Evolutionary conservation across 768 basidiomycete species (phyloP), one percentile per base, ranked within the genome.

Genomic region (Lentinula sp.): DNA sequence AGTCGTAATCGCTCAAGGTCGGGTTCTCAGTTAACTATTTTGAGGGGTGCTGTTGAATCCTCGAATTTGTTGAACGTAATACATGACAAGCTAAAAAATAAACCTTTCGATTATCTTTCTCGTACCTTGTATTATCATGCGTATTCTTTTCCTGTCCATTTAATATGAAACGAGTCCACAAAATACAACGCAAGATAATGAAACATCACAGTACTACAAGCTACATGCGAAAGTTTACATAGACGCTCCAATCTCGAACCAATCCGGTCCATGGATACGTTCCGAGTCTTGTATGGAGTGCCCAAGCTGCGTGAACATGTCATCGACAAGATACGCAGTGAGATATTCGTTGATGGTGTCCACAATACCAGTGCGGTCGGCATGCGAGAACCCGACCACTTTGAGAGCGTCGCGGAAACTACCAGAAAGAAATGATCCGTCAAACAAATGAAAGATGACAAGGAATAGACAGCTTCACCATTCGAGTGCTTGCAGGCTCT

Each of bases 321-420:
- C 23, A 15, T 43, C 55, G 1, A 43, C 39, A 33, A n/a, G 18
- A 41, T 28, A 56, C 15, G 28, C 43, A 18, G 42, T 41, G 4
- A 56, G 10, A 32, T 33, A 23, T 42, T 56, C 55, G 13, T 56
- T 41, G 23, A 56, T 41, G 12, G 10, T 33, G 0, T 59, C 57
- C 16, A 59, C 46, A 20, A 59, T 10, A 18, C 57, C 57, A 18
- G 23, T 50, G 5, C 45, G 32, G 23, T 59, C 57, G 28, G 48
- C 57, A 36, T 48, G 23, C 8, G 46, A 59, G 15, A 59, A 59
- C 12, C 57, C 57, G 10, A 15, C 4, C 6, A 46, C n/a, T 49
- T 37, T 43, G 12, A 59, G 32, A 6, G 46, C 57, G 18, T 59
- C 57, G 12, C 57, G 57, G 20, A 59, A 48, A 9, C 57, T 59